phyloP scores from a whole-genome alignment of 768 basidiomycete species.

The Termitomyces sp. region DNA sequence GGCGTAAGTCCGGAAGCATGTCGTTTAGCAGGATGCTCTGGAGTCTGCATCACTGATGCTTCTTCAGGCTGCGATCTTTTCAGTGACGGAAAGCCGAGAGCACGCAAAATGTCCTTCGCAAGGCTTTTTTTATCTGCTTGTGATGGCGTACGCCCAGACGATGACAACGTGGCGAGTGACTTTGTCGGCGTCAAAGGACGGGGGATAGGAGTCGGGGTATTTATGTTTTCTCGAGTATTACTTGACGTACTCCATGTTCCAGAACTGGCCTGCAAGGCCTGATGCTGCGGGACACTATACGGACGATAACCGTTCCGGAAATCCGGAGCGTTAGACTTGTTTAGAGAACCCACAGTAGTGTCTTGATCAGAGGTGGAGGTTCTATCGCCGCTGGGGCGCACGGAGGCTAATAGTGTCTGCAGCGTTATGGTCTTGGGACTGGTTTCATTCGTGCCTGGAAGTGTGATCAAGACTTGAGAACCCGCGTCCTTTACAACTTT shows the following conservation, averaged over 20 bases:
- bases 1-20: slow-evolving; percentile 5
- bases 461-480: not conserved
- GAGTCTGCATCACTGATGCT: not conserved
- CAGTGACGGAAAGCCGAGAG: slow-evolving; percentile 33
- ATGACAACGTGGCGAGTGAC: not conserved
- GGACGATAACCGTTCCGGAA: not conserved
- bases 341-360: not conserved
- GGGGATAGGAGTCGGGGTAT: not conserved
- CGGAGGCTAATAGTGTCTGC: not conserved
- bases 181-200: not conserved
- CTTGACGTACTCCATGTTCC: not conserved
- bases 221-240: not conserved
- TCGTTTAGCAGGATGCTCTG: slow-evolving; percentile 13
- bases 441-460: not conserved
- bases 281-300: slow-evolving; percentile 10
- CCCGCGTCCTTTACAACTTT: slow-evolving; percentile 1
- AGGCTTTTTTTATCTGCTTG: slow-evolving; percentile 49
- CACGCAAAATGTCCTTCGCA: slow-evolving; percentile 54
- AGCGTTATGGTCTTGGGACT: not conserved
- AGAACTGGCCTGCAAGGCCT: not conserved
- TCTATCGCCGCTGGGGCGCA: not conserved
- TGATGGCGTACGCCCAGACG: slow-evolving; percentile 26
- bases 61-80: slow-evolving; percentile 23
- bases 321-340: not conserved
- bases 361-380: not conserved